A percentile compares a stretch with the other conserved stretches of the same genome.
Evolutionary conservation across 768 basidiomycete species (phyloP).

Genomic region (Macrocybe gigantea): DNA sequence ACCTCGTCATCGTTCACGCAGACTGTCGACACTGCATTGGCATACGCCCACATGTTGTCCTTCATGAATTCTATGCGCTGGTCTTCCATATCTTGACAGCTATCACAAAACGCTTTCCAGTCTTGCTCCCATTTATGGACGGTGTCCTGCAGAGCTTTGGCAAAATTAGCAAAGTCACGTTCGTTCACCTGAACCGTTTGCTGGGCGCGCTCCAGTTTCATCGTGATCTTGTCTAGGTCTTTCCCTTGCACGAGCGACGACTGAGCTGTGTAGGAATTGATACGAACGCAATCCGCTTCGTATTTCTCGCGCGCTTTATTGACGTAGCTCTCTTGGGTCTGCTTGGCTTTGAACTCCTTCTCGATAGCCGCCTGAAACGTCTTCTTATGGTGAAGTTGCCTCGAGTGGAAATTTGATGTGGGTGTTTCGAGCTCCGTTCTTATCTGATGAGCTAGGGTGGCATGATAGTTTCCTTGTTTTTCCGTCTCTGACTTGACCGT

Average conservation of each 20-base stretch:
- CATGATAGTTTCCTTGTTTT: constrained; percentile 68
- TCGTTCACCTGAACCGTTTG: constrained; percentile 90
- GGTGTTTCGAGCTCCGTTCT: constrained; percentile 70
- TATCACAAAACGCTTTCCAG: constrained; percentile 94
- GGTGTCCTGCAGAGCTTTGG: constrained; percentile 73
- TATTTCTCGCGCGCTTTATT: constrained; percentile 90
- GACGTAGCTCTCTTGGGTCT: constrained; percentile 81
- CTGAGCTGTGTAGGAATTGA: constrained; percentile 93
- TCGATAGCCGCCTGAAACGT: constrained; percentile 72
- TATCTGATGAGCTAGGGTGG: constrained; percentile 69
- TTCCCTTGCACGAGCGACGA: constrained; percentile 87
- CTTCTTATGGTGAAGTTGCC: constrained; percentile 70
- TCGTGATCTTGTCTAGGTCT: constrained; percentile 84
- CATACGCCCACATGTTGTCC: constrained; percentile 93
- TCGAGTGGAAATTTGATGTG: constrained; percentile 50
- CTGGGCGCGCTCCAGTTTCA: constrained; percentile 86
- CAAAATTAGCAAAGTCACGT: constrained; percentile 87
- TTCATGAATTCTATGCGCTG: constrained; percentile 93
- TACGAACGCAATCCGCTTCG: constrained; percentile 85
- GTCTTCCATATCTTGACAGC: constrained; percentile 93
- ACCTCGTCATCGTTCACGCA: constrained; percentile 97
- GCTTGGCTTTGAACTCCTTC: constrained; percentile 87
- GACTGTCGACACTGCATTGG: constrained; percentile 92
- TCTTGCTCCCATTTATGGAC: constrained; percentile 83
- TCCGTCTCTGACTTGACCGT: constrained; percentile 81